Evolutionary conservation across 2,329 filamentous ascomycete species (phyloP), one percentile per base, ranked within the genome.

Genomic region (Calonectria pauciramosa): DNA sequence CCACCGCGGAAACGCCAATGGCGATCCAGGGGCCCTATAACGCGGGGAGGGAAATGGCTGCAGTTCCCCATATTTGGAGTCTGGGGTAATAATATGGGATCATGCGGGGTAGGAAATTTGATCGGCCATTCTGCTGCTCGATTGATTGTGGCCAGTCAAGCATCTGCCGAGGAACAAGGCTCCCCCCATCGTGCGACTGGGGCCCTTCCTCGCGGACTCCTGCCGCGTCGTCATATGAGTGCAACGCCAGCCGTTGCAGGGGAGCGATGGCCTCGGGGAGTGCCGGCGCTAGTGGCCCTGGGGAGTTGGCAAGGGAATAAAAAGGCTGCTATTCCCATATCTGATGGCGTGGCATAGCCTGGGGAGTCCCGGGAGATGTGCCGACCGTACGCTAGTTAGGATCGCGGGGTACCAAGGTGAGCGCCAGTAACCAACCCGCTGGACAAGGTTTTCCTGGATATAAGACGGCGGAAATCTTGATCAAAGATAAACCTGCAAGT

Each of bases 361-460:
- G 56, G 34, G n/a, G 34, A 60, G 23, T 60, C 23, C 34, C 32
- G 56, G 32, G 11, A 1, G 32, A 16, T 26, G 23, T 2, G 14
- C 56, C 56, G 34, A 18, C n/a, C 7, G 54, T 10, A 23, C 13
- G 13, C 34, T 11, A 18, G 26, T 20, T n/a, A 41, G 28, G 20
- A 16, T 18, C 34, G 14, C 13, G 13, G 56, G 56, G n/a, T 20
- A 11, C 34, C n/a, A 16, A 28, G n/a, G n/a, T 20, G 34, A 38
- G 36, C 8, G 28, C 14, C 23, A 3, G 11, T 13, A 13, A 26
- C 56, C 32, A 63, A 41, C 11, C 9, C 14, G 2, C 36, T 63
- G 56, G 56, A 38, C 56, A 60, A 38, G 32, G n/a, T 60, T 60
- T 60, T 63, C 34, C 56, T 28, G 36, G 32, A 28, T 63, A 63